Percentiles rank a stretch among this genome's conserved stretches.
phyloP scores from a whole-genome alignment of 1,284 basidiomycete genomes.

The Trichosporon coremiiforme region DNA sequence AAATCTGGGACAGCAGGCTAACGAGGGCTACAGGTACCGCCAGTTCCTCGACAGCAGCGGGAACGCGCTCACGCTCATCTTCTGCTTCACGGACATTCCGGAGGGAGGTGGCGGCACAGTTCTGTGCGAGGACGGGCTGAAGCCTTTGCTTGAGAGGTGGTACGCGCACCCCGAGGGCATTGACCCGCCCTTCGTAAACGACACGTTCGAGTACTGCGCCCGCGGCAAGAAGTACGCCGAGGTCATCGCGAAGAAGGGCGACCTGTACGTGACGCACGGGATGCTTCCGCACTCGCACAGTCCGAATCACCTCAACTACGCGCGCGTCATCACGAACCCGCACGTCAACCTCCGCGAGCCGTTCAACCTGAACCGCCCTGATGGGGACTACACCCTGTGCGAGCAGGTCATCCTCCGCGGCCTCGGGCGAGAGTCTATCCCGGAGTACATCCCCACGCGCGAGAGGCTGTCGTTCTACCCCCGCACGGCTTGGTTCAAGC shows the following conservation, averaged over 20 bases:
- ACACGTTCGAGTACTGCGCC: slow-evolving; percentile 31
- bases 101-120: slow-evolving; percentile 37
- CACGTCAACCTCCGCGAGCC: slow-evolving; percentile 41
- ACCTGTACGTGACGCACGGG: slow-evolving; percentile 41
- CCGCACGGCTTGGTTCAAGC: slow-evolving; percentile 40
- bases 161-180: slow-evolving; percentile 42
- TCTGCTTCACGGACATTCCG: slow-evolving; percentile 41
- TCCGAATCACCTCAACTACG: slow-evolving; percentile 41
- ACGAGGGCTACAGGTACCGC: slow-evolving; percentile 42
- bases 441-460: slow-evolving; percentile 40
- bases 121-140: slow-evolving; percentile 39
- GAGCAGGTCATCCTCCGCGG: slow-evolving; percentile 45
- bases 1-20: too few relatives aligned
- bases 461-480: slow-evolving; percentile 36
- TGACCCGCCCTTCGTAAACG: slow-evolving; percentile 36
- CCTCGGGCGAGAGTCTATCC: slow-evolving; percentile 35
- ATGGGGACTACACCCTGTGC: slow-evolving; percentile 42
- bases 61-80: slow-evolving; percentile 43
- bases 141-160: slow-evolving; percentile 32
- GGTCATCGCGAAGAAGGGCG: slow-evolving; percentile 38
- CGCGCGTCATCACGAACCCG: slow-evolving; percentile 45
- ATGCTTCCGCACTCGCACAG: slow-evolving; percentile 40
- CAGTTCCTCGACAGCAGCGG: slow-evolving; percentile 43
- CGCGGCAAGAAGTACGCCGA: slow-evolving; percentile 26
- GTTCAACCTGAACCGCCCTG: slow-evolving; percentile 40